Conservation (phyloP, 371 early-diverging fungal species). For the Mortierella sp. region DNA sequence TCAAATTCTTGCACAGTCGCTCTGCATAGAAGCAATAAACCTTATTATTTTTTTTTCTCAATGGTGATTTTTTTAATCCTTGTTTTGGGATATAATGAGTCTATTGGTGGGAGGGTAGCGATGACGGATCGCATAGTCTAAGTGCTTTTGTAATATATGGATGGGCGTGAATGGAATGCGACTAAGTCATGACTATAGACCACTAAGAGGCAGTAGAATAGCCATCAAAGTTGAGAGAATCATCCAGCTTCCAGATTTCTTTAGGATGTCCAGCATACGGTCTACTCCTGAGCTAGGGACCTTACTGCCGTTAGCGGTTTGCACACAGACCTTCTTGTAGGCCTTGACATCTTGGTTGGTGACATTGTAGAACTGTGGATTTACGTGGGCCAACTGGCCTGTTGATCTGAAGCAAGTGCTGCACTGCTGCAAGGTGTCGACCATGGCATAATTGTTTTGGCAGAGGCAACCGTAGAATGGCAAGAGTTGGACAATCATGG, state of each 20-base stretch:
- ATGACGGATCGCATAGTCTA: background rate
- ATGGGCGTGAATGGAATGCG: background rate
- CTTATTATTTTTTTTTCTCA: background rate
- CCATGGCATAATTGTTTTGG: slow-evolving; percentile 3
- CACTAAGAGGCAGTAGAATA: background rate
- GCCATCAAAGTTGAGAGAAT: background rate
- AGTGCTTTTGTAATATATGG: background rate
- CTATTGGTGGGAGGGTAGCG: background rate
- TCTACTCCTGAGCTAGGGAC: slow-evolving; percentile 11
- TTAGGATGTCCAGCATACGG: background rate
- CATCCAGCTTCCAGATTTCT: slow-evolving; percentile 14
- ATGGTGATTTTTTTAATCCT: too few relatives aligned
- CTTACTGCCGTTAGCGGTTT: slow-evolving; percentile 23
- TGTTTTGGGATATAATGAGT: background rate
- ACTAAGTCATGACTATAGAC: background rate
- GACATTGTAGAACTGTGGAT: slow-evolving; percentile 28
- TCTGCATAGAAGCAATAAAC: background rate
- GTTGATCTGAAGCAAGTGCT: slow-evolving; percentile 41
- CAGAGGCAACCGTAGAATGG: slow-evolving; percentile 43
- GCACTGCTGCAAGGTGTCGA: slow-evolving; percentile 26
- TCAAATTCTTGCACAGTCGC: background rate
- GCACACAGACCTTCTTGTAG: slow-evolving; percentile 29
- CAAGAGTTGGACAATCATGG: slow-evolving; percentile 29
- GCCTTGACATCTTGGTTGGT: slow-evolving; percentile 26
- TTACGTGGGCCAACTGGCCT: slow-evolving; percentile 24